Conservation (phyloP, 805 yeast genomes). For the Ogataea kodamae region DNA sequence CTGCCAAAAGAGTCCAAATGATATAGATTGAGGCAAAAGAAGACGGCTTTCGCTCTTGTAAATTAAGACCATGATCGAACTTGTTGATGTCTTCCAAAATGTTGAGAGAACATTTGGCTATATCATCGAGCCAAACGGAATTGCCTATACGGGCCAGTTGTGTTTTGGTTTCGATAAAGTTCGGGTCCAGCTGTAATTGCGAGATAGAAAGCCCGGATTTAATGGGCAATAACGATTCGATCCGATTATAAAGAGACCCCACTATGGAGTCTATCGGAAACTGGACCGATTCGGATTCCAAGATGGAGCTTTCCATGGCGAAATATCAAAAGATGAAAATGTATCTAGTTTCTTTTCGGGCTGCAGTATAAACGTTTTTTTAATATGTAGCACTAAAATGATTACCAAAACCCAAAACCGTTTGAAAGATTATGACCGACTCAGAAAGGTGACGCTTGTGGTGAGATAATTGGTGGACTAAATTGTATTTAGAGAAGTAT, state of each 20-base stretch:
- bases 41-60: constrained; percentile 26
- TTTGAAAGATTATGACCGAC: no score
- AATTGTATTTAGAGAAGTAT: no score
- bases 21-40: constrained; percentile 36
- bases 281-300: constrained; percentile 6
- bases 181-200: constrained; percentile 37
- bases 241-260: constrained; percentile 33
- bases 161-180: constrained; percentile 33
- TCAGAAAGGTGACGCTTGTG: no score
- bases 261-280: constrained; percentile 28
- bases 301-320: neutral
- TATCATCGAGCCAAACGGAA: constrained; percentile 29
- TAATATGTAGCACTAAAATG: constrained; percentile 7
- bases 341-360: constrained; percentile 3
- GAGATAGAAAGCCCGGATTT: constrained; percentile 34
- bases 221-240: constrained; percentile 35
- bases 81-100: constrained; percentile 30
- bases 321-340: neutral
- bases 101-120: constrained; percentile 26
- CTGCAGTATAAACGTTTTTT: constrained; percentile 13
- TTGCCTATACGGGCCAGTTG: constrained; percentile 34
- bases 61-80: constrained; percentile 15
- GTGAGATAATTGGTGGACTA: no score
- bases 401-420: no score
- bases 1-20: constrained; percentile 38